These are phyloP conservation scores for Adansonia gregorii DNA, from an alignment of 441 rosid genomes.

Conservation along the genomic window DNA sequence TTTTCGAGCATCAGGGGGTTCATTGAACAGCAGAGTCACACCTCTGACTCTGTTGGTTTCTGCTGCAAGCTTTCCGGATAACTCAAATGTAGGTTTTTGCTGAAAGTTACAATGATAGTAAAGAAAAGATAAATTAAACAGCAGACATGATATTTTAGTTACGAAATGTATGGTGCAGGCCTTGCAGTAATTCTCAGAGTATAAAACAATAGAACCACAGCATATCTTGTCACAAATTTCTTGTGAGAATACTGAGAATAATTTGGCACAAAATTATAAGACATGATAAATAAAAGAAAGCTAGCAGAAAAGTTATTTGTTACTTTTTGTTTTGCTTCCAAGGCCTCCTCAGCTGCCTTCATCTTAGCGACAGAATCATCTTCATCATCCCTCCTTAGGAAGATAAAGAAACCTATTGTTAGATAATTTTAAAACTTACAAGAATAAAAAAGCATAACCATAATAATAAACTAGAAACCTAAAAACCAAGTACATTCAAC, in stretches of 20 bases:
- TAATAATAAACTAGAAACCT: not conserved
- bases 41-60: constrained; percentile 94
- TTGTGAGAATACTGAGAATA: constrained; percentile 22
- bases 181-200: not conserved
- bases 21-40: constrained; percentile 78
- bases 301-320: constrained; percentile 7
- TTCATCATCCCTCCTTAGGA: constrained; percentile 54
- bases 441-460: not conserved
- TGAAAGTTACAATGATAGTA: not conserved
- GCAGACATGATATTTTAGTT: constrained; percentile 17
- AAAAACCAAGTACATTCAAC: constrained; percentile 5
- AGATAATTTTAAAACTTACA: constrained; percentile 28
- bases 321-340: constrained; percentile 83
- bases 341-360: constrained; percentile 90
- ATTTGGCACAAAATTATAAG: constrained; percentile 21
- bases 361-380: constrained; percentile 74
- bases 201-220: constrained; percentile 11
- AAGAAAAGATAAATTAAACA: constrained; percentile 16
- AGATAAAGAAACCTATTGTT: constrained; percentile 25
- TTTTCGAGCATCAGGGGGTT: constrained; percentile 93
- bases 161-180: not conserved
- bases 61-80: constrained; percentile 69
- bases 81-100: constrained; percentile 19
- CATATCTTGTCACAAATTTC: constrained; percentile 7
- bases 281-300: constrained; percentile 20